Percentiles rank a stretch among this genome's conserved stretches.
phyloP scores from a whole-genome alignment of 768 basidiomycete species.

The Phallus indusiatus region DNA sequence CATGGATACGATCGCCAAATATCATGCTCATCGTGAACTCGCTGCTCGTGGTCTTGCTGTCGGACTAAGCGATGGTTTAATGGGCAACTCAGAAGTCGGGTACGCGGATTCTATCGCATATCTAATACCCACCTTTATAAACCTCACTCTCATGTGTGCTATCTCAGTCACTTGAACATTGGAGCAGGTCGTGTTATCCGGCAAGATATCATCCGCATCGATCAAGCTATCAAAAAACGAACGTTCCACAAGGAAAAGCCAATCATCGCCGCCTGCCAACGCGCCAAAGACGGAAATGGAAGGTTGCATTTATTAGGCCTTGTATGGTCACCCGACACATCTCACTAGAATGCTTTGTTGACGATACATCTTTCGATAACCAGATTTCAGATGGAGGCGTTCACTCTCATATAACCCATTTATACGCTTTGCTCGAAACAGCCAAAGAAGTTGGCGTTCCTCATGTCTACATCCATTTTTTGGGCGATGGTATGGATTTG shows the following conservation, averaged over 20 bases:
- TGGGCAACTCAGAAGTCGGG: slow-evolving; percentile 99
- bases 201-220: slow-evolving; percentile 97
- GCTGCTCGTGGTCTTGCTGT: slow-evolving; percentile 88
- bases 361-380: too few relatives aligned
- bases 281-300: slow-evolving; percentile 74
- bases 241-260: slow-evolving; percentile 72
- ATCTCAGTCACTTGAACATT: slow-evolving; percentile 80
- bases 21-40: slow-evolving; percentile 63
- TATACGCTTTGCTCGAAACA: slow-evolving; percentile 83
- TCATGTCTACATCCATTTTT: slow-evolving; percentile 85
- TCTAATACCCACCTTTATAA: background rate
- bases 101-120: slow-evolving; percentile 28
- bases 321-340: slow-evolving; percentile 43
- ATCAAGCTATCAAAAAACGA: slow-evolving; percentile 81
- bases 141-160: background rate
- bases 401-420: slow-evolving; percentile 89
- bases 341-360: too few relatives aligned
- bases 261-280: slow-evolving; percentile 65
- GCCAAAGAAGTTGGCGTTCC: slow-evolving; percentile 82
- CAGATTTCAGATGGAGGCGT: slow-evolving; percentile 93
- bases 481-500: slow-evolving; percentile 49
- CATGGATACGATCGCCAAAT: slow-evolving; percentile 82
- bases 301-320: slow-evolving; percentile 84
- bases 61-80: slow-evolving; percentile 85
- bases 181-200: slow-evolving; percentile 92